Evolutionary conservation across 2,329 filamentous ascomycete species (phyloP).

Genomic region (Phyllosticta citriasiana): DNA sequence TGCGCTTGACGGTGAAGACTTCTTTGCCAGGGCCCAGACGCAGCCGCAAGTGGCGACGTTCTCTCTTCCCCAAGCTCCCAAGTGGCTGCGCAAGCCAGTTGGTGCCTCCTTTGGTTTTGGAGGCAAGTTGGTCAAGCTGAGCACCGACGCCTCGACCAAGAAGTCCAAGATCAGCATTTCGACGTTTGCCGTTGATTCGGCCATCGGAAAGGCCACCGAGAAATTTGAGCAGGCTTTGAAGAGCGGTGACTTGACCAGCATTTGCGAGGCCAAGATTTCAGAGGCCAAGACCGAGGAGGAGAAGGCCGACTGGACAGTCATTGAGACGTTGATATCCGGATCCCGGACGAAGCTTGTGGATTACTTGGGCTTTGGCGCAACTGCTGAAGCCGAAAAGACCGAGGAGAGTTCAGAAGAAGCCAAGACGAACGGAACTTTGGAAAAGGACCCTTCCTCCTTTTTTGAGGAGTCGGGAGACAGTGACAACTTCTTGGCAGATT

Average conservation of each 20-base stretch:
- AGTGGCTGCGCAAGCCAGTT: constrained; percentile 77
- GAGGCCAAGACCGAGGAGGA: constrained; percentile 77
- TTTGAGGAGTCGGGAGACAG: constrained; percentile 61
- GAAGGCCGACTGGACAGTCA: constrained; percentile 91
- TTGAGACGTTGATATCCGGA: constrained; percentile 75
- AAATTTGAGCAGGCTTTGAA: constrained; percentile 77
- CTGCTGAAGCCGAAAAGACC: constrained; percentile 35
- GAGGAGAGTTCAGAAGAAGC: constrained; percentile 33
- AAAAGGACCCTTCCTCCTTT: constrained; percentile 55
- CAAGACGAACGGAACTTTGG: constrained; percentile 36
- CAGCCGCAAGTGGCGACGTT: constrained; percentile 88
- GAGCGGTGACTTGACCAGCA: constrained; percentile 62
- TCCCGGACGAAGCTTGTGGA: constrained; percentile 78
- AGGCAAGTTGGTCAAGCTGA: constrained; percentile 76
- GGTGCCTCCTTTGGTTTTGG: constrained; percentile 92
- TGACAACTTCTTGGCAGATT: constrained; percentile 77
- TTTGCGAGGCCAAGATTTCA: constrained; percentile 71
- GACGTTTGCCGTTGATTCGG: constrained; percentile 79
- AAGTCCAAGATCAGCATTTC: constrained; percentile 73
- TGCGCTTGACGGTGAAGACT: constrained; percentile 74
- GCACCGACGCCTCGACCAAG: constrained; percentile 50
- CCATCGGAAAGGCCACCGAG: constrained; percentile 72
- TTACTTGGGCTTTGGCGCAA: constrained; percentile 75
- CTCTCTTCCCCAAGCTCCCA: constrained; percentile 73
- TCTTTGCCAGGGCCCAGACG: constrained; percentile 87